Evolutionary conservation across 164 flowering plant genomes (phyloP), one percentile per base, ranked within the genome.

Genomic region (Buxus sempervirens): DNA sequence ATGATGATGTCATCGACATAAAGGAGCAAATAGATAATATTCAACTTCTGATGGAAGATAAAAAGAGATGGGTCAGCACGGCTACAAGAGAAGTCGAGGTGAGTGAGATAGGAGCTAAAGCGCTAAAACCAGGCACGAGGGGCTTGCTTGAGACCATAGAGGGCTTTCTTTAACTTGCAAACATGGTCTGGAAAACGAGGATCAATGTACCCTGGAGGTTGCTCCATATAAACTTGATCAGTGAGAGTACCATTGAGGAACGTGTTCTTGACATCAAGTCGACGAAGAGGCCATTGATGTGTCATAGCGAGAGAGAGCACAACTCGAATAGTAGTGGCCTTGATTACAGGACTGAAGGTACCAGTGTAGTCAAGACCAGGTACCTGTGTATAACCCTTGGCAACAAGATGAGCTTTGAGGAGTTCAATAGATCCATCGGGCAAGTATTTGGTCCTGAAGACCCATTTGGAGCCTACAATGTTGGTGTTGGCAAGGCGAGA

Each of bases 1-100:
- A 67, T 38, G 9, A 67, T 24, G 19, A 67, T 67, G 36, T 67
- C 63, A 20, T 58, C 62, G 22, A 67, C 70, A 58, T 67, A 67
- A n/a, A 67, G 14, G 12, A 67, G 54, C 3, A 56, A 19, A 21
- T 65, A 67, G 13, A 57, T 36, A 13, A 45, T 5, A 21, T 4
- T 21, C 22, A 3, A 1, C 18, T 42, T 23, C 12, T 38, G 16
- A 36, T 25, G 9, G 21, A 36, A 42, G 18, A 67, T 42, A 55
- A 67, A 67, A 20, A 67, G 27, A 21, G 70, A 67, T 8, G 70
- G 1, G 48, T 67, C 70, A 1, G 70, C 62, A 7, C 19, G 27
- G 41, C 61, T 28, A 20, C 53, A 5, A 28, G 13, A 6, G 23
- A 66, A 66, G 6, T 61, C 70, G 9, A 42, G 19, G 0, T 19